A percentile compares a stretch with the other conserved stretches of the same genome.
These are phyloP conservation scores for Prunus mira DNA, from an alignment of 306 rosid species.

Conservation along the genomic window DNA sequence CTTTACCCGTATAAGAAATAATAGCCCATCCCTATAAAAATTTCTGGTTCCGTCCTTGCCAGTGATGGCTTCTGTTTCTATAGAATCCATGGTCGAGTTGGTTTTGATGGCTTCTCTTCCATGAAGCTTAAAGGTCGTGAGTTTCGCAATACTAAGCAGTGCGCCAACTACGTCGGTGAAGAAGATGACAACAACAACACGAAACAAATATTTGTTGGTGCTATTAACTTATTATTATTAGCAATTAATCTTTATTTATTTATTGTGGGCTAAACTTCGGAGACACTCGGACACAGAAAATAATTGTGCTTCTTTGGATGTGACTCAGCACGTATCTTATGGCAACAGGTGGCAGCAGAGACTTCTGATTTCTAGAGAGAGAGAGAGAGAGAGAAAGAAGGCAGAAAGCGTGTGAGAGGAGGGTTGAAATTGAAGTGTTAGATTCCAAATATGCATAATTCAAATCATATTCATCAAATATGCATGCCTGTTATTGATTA, in stretches of 20 bases:
- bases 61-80: too few relatives aligned
- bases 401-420: slow-evolving; percentile 22
- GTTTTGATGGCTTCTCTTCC: not conserved
- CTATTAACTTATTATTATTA: not conserved
- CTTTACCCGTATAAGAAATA: too few relatives aligned
- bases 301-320: slow-evolving; percentile 15
- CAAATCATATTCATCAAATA: not conserved
- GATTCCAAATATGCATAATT: not conserved
- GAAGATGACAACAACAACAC: not conserved
- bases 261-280: slow-evolving; percentile 1
- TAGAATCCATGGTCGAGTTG: not conserved
- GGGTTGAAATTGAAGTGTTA: slow-evolving; percentile 2
- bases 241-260: not conserved
- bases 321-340: slow-evolving; percentile 11
- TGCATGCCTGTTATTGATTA: slow-evolving; percentile 4
- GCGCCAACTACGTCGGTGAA: not conserved
- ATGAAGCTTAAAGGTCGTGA: not conserved
- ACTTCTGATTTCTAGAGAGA: not conserved
- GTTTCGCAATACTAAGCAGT: not conserved
- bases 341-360: slow-evolving; percentile 15
- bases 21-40: too few relatives aligned
- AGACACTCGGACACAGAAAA: not conserved
- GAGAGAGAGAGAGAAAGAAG: not conserved
- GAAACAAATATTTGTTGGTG: not conserved
- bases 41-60: too few relatives aligned